A percentile compares a stretch with the other conserved stretches of the same genome.
Conservation (phyloP, 2,329 filamentous ascomycete species). For the Colletotrichum destructivum region DNA sequence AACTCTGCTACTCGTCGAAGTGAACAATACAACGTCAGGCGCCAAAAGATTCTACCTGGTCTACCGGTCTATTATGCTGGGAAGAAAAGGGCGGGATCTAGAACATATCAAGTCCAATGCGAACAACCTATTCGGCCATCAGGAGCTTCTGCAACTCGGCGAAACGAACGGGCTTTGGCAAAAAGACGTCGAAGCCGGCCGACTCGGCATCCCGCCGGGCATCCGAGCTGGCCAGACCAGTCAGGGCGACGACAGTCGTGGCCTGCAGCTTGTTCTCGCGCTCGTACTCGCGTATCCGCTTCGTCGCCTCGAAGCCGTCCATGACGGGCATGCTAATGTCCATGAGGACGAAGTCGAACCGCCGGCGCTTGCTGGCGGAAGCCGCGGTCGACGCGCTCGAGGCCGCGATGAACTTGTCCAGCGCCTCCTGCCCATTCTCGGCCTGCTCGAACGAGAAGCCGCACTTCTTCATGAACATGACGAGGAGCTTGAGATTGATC, state of each 20-base stretch:
- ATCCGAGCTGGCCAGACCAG: constrained; percentile 65
- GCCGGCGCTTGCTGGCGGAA: constrained; percentile 29
- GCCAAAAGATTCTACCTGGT: background rate
- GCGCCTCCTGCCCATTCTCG: constrained; percentile 62
- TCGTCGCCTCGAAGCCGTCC: constrained; percentile 65
- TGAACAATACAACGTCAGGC: background rate
- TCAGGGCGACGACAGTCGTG: constrained; percentile 65
- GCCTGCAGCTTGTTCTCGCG: constrained; percentile 56
- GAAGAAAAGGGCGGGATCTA: no score
- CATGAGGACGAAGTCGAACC: constrained; percentile 57
- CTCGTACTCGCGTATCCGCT: constrained; percentile 64
- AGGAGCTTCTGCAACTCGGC: constrained; percentile 58
- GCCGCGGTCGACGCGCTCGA: constrained; percentile 10
- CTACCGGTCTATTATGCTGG: background rate
- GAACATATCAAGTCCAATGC: background rate
- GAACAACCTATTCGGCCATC: constrained; percentile 1
- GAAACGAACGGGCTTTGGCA: constrained; percentile 66
- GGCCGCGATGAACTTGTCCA: constrained; percentile 58
- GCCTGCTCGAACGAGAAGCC: constrained; percentile 60
- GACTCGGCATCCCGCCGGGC: constrained; percentile 65
- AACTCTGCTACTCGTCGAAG: background rate
- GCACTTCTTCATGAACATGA: constrained; percentile 59
- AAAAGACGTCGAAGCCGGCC: constrained; percentile 64
- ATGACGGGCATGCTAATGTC: constrained; percentile 72
- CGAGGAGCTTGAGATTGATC: constrained; percentile 59